Evolutionary conservation across 352 stramenopile species (phyloP), one percentile per base, ranked within the genome.

Genomic region (Pythium periplocum): DNA sequence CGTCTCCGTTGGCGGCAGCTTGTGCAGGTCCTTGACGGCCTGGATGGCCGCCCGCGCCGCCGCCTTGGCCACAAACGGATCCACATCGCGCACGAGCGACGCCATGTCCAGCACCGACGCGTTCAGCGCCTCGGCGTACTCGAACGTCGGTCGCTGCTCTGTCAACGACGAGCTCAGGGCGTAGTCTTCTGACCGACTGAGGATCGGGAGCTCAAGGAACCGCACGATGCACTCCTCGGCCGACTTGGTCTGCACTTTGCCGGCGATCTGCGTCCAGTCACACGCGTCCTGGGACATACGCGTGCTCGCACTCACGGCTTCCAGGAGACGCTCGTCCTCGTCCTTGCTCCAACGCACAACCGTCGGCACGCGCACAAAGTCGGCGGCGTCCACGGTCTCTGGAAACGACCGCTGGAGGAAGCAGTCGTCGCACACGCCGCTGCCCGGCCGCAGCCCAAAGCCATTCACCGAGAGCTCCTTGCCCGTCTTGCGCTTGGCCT

Each of bases 201-300:
- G 58, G 47, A 93, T 60, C 7, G 80, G 77, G 48, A 89, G 54
- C 61, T 89, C 71, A 7, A 93, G 67, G 62, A 93, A 93, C 37
- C 86, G 80, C 46, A 89, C 51, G 53, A 93, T 59, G 48, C 80
- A 93, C 46, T 90, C 76, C n/a, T 90, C 71, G 3, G 80, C 73
- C 11, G 73, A 82, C 62, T 90, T 91, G 36, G 65, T 76, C 41
- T 68, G 65, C 6, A 93, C 71, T 42, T 82, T 83, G n/a, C 63
- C 67, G 2, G 79, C 78, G 34, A 93, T 73, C 41, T 74, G 68
- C 52, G 90, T 89, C 83, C 83, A 93, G 59, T 93, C 80, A 52
- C 78, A 86, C 38, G 57, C 73, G 4, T 78, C 63, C 12, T 72
- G 56, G 44, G 12, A 38, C 32, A 35, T 56, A 66, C 3, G 12